Conservation (phyloP, 352 stramenopile species). For the Phytopythium sindhum region DNA sequence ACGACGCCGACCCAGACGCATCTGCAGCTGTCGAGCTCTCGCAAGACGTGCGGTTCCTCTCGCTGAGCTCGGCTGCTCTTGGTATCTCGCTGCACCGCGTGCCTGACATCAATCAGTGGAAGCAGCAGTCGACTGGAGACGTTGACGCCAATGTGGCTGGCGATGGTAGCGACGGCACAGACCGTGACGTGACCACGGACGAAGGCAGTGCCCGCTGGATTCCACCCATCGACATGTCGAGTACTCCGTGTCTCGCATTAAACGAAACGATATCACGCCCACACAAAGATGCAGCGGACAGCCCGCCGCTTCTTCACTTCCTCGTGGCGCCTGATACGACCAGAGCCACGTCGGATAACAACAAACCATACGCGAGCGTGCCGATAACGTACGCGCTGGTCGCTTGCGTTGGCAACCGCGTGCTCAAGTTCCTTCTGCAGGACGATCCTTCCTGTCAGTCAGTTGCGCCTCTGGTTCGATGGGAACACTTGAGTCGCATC, state of each 20-base stretch:
- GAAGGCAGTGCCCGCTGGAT: background rate
- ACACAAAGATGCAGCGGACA: background rate
- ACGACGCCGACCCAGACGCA: slow-evolving; percentile 1
- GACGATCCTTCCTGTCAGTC: background rate
- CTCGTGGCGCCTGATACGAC: slow-evolving; percentile 15
- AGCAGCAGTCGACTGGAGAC: background rate
- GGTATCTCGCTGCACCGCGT: slow-evolving; percentile 8
- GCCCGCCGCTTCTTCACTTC: slow-evolving; percentile 17
- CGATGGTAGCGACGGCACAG: background rate
- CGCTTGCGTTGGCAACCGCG: slow-evolving; percentile 26
- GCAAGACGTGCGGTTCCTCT: slow-evolving; percentile 20
- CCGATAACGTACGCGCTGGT: slow-evolving; percentile 28
- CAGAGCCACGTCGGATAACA: background rate
- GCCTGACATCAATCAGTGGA: background rate
- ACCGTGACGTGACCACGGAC: background rate
- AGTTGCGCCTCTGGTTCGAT: slow-evolving; percentile 6
- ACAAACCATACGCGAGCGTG: background rate
- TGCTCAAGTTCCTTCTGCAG: slow-evolving; percentile 33
- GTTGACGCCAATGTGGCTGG: background rate
- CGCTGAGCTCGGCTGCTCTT: slow-evolving; percentile 13
- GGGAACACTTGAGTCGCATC: slow-evolving; percentile 39
- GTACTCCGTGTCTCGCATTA: background rate
- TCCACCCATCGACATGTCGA: background rate
- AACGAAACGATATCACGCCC: background rate
- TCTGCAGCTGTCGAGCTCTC: slow-evolving; percentile 19